Conservation (phyloP, 345 rosid genomes). For the Garcia nutans region DNA sequence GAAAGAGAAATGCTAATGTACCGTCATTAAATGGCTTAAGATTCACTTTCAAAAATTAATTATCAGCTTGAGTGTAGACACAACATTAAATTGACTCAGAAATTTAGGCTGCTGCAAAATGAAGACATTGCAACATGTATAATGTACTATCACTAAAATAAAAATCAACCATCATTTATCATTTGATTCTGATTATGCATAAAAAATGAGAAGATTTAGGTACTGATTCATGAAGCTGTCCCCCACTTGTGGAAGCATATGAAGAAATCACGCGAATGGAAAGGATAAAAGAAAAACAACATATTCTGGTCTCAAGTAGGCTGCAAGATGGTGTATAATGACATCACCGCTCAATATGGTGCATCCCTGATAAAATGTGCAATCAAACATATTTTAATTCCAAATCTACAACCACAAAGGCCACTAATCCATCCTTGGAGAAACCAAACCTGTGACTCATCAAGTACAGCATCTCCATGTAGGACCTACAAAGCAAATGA, state of each 20-base stretch:
- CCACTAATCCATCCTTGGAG: background rate
- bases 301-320: constrained; percentile 66
- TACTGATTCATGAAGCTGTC: background rate
- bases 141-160: background rate
- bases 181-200: background rate
- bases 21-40: background rate
- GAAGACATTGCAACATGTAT: background rate
- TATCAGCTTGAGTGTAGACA: background rate
- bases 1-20: background rate
- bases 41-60: background rate
- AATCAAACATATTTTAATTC: constrained; percentile 16
- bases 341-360: constrained; percentile 95
- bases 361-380: constrained; percentile 59
- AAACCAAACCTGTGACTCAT: constrained; percentile 54
- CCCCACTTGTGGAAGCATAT: constrained; percentile 1
- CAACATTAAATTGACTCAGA: background rate
- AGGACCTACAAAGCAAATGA: constrained; percentile 54
- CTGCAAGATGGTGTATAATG: constrained; percentile 83
- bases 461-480: constrained; percentile 95
- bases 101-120: background rate
- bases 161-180: background rate
- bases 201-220: constrained; percentile 5
- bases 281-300: constrained; percentile 94
- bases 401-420: background rate
- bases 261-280: background rate